Percentiles rank a stretch among this genome's conserved stretches.
These are phyloP conservation scores for Tetradesmus lagerheimii DNA, from an alignment of 139 green algal genomes.

Conservation along the genomic window DNA sequence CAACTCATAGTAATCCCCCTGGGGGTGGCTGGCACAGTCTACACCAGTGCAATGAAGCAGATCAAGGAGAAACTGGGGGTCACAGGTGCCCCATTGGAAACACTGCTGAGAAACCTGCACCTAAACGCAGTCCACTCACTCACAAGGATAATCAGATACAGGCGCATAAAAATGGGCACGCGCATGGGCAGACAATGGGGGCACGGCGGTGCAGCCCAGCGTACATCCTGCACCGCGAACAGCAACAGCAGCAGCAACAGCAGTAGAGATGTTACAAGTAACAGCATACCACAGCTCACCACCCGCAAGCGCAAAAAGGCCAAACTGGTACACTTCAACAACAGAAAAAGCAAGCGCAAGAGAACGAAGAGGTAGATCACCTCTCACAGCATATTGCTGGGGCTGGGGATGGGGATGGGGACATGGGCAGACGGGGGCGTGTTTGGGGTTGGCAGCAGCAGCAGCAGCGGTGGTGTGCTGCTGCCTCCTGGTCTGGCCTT, in stretches of 20 bases:
- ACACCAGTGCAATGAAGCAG: not conserved
- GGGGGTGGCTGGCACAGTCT: not conserved
- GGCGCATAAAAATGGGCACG: not conserved
- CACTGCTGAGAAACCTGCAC: conserved; percentile 1
- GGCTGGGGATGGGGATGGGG: not conserved
- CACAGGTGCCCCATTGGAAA: not conserved
- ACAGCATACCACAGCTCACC: not conserved
- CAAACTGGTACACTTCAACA: not conserved
- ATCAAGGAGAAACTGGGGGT: not conserved
- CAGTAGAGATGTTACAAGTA: not conserved
- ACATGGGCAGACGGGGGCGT: not conserved
- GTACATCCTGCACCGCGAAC: not conserved
- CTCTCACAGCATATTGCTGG: not conserved
- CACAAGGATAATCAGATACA: not conserved
- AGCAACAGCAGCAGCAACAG: not conserved
- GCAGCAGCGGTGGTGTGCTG: not conserved
- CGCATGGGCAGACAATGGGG: not conserved
- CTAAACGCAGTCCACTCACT: not conserved
- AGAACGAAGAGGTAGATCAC: not conserved
- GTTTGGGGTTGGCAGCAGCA: not conserved
- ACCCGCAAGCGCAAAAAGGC: not conserved
- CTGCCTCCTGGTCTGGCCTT: not conserved
- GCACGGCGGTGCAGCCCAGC: not conserved
- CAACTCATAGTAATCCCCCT: not conserved
- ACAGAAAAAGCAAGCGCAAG: not conserved